These are phyloP conservation scores for Amoebophrya sp. DNA, from an alignment of 169 alveolate genomes.

Conservation along the genomic window DNA sequence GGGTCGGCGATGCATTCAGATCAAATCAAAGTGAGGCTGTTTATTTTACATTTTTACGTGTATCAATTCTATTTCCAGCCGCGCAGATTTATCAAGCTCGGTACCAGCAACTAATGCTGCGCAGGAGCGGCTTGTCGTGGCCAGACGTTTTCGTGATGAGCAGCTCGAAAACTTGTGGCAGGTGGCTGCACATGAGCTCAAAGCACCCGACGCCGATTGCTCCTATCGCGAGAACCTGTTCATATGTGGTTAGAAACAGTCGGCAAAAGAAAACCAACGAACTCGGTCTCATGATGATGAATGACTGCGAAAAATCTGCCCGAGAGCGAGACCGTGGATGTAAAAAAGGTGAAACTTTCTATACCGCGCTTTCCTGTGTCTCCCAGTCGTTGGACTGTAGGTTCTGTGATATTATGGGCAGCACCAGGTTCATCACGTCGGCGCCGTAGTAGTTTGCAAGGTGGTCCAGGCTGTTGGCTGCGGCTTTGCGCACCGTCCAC, in stretches of 20 bases:
- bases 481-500: conserved; percentile 74
- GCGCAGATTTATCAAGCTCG: too few species aligned
- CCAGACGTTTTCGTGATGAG: background rate
- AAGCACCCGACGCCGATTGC: conserved; percentile 72
- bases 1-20: too few species aligned
- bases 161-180: conserved; percentile 50
- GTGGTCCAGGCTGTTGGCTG: conserved; percentile 64
- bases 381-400: conserved; percentile 65
- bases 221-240: conserved; percentile 49
- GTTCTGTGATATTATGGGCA: conserved; percentile 50
- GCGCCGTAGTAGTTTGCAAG: conserved; percentile 50
- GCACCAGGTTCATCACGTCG: conserved; percentile 44
- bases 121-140: conserved; percentile 49
- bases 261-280: too few species aligned
- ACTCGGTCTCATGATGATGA: too few species aligned
- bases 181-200: conserved; percentile 51
- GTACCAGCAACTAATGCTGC: conserved; percentile 72
- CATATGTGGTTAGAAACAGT: too few species aligned
- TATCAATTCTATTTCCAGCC: too few species aligned
- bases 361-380: conserved; percentile 55
- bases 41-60: too few species aligned
- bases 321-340: background rate
- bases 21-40: too few species aligned
- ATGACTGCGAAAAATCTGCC: too few species aligned
- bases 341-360: background rate